phyloP scores from a whole-genome alignment of 164 flowering plant genomes.

The Sextonia rubra region DNA sequence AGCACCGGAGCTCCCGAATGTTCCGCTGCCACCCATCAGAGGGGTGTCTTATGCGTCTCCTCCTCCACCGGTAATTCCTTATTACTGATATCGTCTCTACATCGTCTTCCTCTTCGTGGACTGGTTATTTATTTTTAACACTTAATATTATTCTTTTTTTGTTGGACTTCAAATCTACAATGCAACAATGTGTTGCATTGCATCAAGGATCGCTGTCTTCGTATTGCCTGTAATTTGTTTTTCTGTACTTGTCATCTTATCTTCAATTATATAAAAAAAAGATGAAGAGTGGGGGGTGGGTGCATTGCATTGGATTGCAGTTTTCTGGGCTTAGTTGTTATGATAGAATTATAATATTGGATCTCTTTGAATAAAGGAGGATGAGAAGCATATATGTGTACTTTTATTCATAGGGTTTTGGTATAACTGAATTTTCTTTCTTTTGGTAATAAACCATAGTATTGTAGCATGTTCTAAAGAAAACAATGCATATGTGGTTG shows the following conservation, averaged over 20 bases:
- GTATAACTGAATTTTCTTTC: too few species aligned
- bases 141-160: background rate
- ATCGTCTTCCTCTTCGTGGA: too few species aligned
- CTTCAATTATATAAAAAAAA: too few species aligned
- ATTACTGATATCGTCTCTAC: constrained; percentile 25
- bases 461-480: too few species aligned
- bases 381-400: too few species aligned
- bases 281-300: too few species aligned
- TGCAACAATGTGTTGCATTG: background rate
- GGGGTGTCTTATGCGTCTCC: constrained; percentile 71
- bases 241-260: too few species aligned
- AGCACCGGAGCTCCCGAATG: constrained; percentile 13
- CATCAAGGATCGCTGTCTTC: background rate
- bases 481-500: too few species aligned
- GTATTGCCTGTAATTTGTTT: background rate
- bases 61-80: constrained; percentile 60
- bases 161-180: background rate
- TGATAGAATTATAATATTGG: background rate
- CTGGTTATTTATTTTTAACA: too few species aligned
- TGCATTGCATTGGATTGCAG: background rate
- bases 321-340: background rate
- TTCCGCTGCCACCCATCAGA: constrained; percentile 48
- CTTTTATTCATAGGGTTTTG: too few species aligned
- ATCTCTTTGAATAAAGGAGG: background rate
- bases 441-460: too few species aligned